Percentiles rank a stretch among this genome's conserved stretches.
Conservation (phyloP, 345 rosid genomes). For the Limnanthes douglasii region DNA sequence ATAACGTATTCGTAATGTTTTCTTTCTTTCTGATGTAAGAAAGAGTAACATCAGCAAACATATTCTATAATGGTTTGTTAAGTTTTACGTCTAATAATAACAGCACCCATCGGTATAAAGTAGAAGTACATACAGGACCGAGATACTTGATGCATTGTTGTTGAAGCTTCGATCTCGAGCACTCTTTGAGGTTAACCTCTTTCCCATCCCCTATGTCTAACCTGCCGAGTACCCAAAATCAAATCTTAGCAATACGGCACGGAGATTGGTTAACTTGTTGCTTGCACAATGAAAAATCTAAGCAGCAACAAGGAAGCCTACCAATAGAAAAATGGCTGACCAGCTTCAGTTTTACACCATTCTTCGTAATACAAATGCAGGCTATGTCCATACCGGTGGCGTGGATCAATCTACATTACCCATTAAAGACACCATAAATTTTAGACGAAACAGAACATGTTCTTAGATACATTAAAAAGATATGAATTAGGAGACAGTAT, state of each 20-base stretch:
- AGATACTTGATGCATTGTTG: constrained; percentile 78
- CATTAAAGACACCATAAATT: neutral
- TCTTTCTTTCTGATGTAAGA: constrained; percentile 70
- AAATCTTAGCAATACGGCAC: neutral
- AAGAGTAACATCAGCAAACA: neutral
- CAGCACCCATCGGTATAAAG: neutral
- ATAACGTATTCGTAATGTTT: constrained; percentile 54
- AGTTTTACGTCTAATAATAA: neutral
- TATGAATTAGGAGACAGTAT: neutral
- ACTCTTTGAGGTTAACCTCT: constrained; percentile 47
- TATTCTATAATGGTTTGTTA: neutral
- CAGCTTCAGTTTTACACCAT: constrained; percentile 63
- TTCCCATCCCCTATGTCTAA: constrained; percentile 84
- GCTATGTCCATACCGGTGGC: constrained; percentile 82
- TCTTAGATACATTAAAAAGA: too few species aligned
- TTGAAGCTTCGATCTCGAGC: constrained; percentile 52
- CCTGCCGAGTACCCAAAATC: constrained; percentile 23
- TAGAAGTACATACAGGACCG: constrained; percentile 60
- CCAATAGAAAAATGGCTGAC: constrained; percentile 94
- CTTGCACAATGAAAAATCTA: constrained; percentile 7
- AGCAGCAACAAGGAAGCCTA: constrained; percentile 8
- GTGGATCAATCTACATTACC: constrained; percentile 66
- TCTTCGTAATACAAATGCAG: constrained; percentile 62
- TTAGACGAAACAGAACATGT: neutral
- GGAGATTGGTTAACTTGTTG: neutral